These are phyloP conservation scores for Acarospora socialis DNA, from an alignment of 2,329 filamentous ascomycete species.

Conservation along the genomic window DNA sequence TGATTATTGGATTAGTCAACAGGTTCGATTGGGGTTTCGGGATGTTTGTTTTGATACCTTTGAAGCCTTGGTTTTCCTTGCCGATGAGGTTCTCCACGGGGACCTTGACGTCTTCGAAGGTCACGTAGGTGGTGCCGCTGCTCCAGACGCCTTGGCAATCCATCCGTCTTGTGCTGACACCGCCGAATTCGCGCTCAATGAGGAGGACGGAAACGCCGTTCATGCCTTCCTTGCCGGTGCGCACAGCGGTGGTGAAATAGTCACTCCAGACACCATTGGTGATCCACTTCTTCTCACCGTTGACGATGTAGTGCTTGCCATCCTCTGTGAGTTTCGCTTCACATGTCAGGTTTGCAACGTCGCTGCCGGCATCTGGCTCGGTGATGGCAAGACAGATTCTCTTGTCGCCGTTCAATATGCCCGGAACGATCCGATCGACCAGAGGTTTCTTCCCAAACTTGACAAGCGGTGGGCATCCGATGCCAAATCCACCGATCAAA, in stretches of 20 bases:
- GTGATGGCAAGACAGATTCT: constrained; percentile 95
- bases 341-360: constrained; percentile 89
- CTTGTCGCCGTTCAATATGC: constrained; percentile 83
- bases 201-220: constrained; percentile 81
- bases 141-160: constrained; percentile 97
- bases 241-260: constrained; percentile 94
- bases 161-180: constrained; percentile 88
- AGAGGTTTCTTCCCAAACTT: constrained; percentile 82
- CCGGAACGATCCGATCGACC: constrained; percentile 76
- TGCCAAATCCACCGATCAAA: constrained; percentile 88
- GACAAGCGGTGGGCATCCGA: constrained; percentile 79
- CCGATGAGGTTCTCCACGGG: constrained; percentile 97
- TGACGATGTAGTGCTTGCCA: constrained; percentile 98
- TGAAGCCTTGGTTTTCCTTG: constrained; percentile 97
- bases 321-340: constrained; percentile 91
- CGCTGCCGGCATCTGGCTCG: constrained; percentile 85
- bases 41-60: constrained; percentile 35
- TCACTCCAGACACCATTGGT: constrained; percentile 95
- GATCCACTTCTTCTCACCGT: constrained; percentile 99
- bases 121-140: constrained; percentile 90
- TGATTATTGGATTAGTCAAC: constrained; percentile 18
- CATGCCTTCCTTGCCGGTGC: constrained; percentile 76
- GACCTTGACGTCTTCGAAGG: constrained; percentile 97
- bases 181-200: constrained; percentile 71
- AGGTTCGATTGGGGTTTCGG: not conserved